Conservation (phyloP, 2,329 filamentous ascomycete species). For the Drechslerella dactyloides region DNA sequence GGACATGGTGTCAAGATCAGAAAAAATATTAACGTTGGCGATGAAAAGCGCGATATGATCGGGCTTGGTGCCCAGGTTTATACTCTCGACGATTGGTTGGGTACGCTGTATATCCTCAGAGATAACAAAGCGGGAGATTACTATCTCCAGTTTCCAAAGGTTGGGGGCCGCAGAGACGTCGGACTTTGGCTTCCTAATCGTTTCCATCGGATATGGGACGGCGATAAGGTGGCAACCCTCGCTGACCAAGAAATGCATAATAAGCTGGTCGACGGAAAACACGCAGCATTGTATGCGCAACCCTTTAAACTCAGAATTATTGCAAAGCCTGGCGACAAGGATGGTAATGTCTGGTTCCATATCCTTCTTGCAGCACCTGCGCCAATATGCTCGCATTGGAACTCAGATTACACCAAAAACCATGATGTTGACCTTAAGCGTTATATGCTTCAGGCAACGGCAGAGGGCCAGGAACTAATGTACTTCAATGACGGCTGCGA, state of each 20-base stretch:
- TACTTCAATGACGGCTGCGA: conserved; percentile 4
- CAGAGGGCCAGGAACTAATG: background rate
- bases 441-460: conserved; percentile 3
- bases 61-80: background rate
- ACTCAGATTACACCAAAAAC: background rate
- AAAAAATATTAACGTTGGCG: background rate
- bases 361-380: background rate
- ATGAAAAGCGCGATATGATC: background rate
- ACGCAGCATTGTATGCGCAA: background rate
- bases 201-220: background rate
- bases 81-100: background rate
- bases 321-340: background rate
- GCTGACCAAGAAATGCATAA: background rate
- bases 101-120: background rate
- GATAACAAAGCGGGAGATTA: background rate
- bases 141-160: background rate
- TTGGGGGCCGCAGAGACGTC: background rate
- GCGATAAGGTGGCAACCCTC: background rate
- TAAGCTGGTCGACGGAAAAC: background rate
- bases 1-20: conserved; percentile 4
- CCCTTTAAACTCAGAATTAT: background rate
- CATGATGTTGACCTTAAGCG: background rate
- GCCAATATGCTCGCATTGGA: background rate
- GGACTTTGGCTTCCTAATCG: background rate
- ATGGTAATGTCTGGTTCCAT: conserved; percentile 5